Base-by-base conservation (phyloP, 192 early-diverging fungal species). In the Coemansia sp. region DNA sequence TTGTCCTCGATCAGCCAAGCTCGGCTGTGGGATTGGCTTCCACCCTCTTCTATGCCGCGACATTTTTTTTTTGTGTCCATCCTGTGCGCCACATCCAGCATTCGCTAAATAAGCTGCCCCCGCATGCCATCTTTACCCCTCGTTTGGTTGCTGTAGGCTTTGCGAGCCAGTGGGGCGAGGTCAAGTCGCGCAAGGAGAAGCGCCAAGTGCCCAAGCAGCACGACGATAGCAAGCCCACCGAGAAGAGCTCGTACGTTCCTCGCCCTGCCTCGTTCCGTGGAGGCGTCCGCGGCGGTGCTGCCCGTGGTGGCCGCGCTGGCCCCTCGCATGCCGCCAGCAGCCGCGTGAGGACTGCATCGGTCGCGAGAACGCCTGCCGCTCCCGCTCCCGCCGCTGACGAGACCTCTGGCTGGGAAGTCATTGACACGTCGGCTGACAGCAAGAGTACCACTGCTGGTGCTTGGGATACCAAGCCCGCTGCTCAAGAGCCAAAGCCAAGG, bases 91-190 rank as follows among this genome's bases (percentile, higher is more conserved):
- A 53, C 32, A 35, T 53, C 49, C 0, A 53, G 49, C 49, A 53
- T 31, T 41, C 24, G 17, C 53, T 72, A 31, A 49, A 5, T 11
- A 47, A 47, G 45, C 22, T 22, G 45, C 45, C 45, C 49, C 11
- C 1, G 14, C 29, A 31, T 51, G 12, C 1, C 37, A 6, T 31
- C 1, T 38, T 31, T 65, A 38, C 43, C 42, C n/a, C 65, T 62
- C 31, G 38, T 37, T 61, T 53, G 27, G 37, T 71, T 19, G 39
- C 53, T 47, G 66, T 83, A 93, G 94, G 94, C 57, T 87, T 87
- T 69, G 89, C 88, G 19, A 81, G 81, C 56, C 90, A 94, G 69
- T 97, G 94, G 92, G 91, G 91, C 31, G 89, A 96, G 77, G 94
- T 95, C 69, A 92, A 92, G 81, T 89, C 87, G 75, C 85, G 79